A percentile compares a stretch with the other conserved stretches of the same genome.
Conservation (phyloP, 2,329 filamentous ascomycete genomes). For the Blumeria graminis region DNA sequence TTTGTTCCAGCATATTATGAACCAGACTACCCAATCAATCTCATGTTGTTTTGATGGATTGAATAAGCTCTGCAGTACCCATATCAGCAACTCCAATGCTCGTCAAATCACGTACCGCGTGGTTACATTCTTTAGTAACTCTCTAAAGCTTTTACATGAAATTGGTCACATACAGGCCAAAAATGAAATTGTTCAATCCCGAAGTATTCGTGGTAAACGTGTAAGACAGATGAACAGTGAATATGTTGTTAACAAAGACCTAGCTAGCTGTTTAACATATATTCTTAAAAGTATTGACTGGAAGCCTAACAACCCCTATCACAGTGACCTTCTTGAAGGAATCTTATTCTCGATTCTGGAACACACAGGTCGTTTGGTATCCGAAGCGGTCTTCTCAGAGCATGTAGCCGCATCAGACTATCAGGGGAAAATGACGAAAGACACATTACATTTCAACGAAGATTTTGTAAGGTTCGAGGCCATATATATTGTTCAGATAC, state of each 20-base stretch:
- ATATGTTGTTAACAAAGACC: conserved; percentile 8
- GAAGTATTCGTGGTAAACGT: conserved; percentile 2
- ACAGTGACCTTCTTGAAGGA: conserved; percentile 19
- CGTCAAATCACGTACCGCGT: conserved; percentile 6
- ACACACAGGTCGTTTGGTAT: conserved; percentile 18
- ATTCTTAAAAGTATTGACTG: conserved; percentile 8
- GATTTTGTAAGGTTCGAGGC: conserved; percentile 4
- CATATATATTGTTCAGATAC: conserved; percentile 9
- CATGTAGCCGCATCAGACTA: conserved; percentile 9
- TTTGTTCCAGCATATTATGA: conserved; percentile 7
- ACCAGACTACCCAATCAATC: conserved; percentile 6
- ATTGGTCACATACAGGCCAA: conserved; percentile 5
- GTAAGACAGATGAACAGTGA: conserved; percentile 4
- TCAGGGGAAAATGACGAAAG: conserved; percentile 7
- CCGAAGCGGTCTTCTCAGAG: conserved; percentile 18
- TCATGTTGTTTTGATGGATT: conserved; percentile 8
- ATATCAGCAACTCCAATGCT: conserved; percentile 7
- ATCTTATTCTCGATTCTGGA: conserved; percentile 17
- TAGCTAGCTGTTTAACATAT: conserved; percentile 5
- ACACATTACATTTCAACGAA: neutral
- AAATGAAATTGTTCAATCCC: conserved; percentile 2
- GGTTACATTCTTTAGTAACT: conserved; percentile 7
- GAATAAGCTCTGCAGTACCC: conserved; percentile 8
- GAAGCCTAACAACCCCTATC: conserved; percentile 7
- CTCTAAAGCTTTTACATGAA: conserved; percentile 5